Evolutionary conservation across 805 yeast genomes (phyloP), one percentile per base, ranked within the genome.

Genomic region (Martiniozyma abietophila): DNA sequence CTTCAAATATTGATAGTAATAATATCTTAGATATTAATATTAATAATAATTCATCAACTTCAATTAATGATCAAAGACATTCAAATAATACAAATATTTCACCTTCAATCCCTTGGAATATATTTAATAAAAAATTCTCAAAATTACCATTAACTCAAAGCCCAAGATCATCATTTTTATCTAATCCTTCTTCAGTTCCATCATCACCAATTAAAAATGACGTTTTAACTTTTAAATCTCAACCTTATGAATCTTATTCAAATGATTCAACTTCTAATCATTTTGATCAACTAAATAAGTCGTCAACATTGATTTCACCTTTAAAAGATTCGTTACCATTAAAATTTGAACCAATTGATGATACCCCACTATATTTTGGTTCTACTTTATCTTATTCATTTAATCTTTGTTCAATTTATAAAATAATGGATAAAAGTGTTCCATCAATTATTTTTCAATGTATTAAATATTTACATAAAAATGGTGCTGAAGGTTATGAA

Each of bases 371-470:
- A 16, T 65, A 64, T 36, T 84, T 84, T 60, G 92, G 88, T 0
- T 61, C 74, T n/a, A 71, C 78, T 1, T 46, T 85, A 18, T 59
- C 57, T 3, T 66, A 62, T 12, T 76, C 79, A 1, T 56, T 65
- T 27, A 59, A 62, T 14, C 47, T 76, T 20, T 77, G 88, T 2
- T 62, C 70, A 4, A 53, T 58, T 42, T 68, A 47, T 51, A 60
- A 38, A 66, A 26, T 56, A 0, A 43, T 70, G 15, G 64, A 61
- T 22, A 54, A 53, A 6, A 57, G 62, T 11, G 65, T 80, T 14
- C 96, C 98, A 2, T 74, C 86, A 26, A 76, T 89, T 6, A 72
- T 84, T 12, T 80, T 62, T 47, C 61, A 94, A 40, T 85, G 95
- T 49, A 49, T 88, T 22, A 80, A 74, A 37, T 82, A 69, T 44